phyloP scores from a whole-genome alignment of 1,139 yeast species.

The Lizanozyma gosingica region DNA sequence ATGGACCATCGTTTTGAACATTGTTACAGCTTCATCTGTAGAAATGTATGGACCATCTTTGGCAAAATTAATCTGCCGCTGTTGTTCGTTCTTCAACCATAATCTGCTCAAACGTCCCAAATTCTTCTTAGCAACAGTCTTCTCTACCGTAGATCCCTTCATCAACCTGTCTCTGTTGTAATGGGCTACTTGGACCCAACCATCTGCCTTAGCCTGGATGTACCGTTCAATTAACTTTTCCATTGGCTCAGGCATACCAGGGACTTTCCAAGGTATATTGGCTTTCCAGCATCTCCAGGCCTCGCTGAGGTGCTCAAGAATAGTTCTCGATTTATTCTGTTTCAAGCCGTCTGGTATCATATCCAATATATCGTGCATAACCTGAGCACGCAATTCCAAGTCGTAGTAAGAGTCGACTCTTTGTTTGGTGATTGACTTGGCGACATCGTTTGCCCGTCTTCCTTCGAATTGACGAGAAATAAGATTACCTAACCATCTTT shows the following conservation, averaged over 20 bases:
- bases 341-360: conserved; percentile 95
- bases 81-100: conserved; percentile 91
- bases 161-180: conserved; percentile 83
- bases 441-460: conserved; percentile 82
- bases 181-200: conserved; percentile 93
- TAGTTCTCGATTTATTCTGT: conserved; percentile 78
- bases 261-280: conserved; percentile 95
- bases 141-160: conserved; percentile 86
- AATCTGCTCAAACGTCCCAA: conserved; percentile 84
- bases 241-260: conserved; percentile 90
- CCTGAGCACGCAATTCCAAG: conserved; percentile 86
- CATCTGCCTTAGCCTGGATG: conserved; percentile 91
- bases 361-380: conserved; percentile 90
- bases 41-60: conserved; percentile 82
- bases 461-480: conserved; percentile 95
- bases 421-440: conserved; percentile 92
- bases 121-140: conserved; percentile 88
- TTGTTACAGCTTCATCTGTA: conserved; percentile 81
- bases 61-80: conserved; percentile 70
- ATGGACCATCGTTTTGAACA: conserved; percentile 79
- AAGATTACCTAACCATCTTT: conserved; percentile 90
- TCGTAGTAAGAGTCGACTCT: conserved; percentile 93
- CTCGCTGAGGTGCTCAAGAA: conserved; percentile 88
- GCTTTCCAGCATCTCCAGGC: conserved; percentile 99
- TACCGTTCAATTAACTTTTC: conserved; percentile 81